Evolutionary conservation across 176 grass and related monocot species (phyloP), one percentile per base, ranked within the genome.

Genomic region (Oryza punctata): DNA sequence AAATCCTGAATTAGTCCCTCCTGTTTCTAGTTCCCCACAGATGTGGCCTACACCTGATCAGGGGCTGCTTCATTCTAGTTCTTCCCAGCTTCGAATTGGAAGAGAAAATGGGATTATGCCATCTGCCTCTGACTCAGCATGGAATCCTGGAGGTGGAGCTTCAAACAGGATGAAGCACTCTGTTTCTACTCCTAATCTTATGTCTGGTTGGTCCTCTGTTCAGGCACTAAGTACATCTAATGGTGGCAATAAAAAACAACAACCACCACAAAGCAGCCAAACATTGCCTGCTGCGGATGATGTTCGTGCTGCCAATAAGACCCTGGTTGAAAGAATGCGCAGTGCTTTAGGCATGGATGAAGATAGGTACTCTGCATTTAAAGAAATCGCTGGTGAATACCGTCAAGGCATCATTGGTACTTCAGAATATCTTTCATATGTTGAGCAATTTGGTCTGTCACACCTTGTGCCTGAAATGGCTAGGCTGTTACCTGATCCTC

Each of bases 391-490:
- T 30, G 38, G 80, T 21, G 96, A 99, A 81, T 96, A 99, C 81
- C 87, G 85, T 73, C 87, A 90, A 90, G 87, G 91, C 16, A 59
- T 83, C 40, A 99, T 99, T 37, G 74, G 79, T 73, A 84, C 91
- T 46, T 80, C 35, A 70, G 96, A 99, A 78, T 99, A 99, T 84
- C 87, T 99, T 76, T 92, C 91, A 25, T 99, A 91, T 81, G 93
- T 96, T 1, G 93, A 99, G 81, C 96, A 99, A 63, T 99, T 96
- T 92, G 91, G 89, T 73, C 88, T 99, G 6, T 90, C 83, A 4
- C 88, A 95, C 72, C 88, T 99, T 85, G 84, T 96, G 85, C 87
- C 85, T 82, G 96, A 99, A 87, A 89, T 99, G 89, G 93, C 93
- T 67, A 78, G 80, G 43, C 84, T 96, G 14, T 93, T 91, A 78